Conservation (phyloP, 164 flowering plant genomes). For the Brasenia schreberi region DNA sequence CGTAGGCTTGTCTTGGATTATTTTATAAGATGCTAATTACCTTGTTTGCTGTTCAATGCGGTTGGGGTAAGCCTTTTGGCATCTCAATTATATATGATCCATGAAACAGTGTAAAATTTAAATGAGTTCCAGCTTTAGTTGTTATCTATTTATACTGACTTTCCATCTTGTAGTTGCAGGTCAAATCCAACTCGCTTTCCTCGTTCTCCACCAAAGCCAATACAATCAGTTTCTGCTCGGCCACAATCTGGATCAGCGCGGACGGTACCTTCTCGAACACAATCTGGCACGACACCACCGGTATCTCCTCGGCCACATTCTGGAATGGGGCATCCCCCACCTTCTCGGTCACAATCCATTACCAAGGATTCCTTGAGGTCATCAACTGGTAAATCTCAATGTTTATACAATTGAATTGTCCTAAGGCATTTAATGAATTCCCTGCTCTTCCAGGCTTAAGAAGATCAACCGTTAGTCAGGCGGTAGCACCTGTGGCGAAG, state of each 20-base stretch:
- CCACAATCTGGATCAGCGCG: not conserved
- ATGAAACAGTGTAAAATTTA: no score
- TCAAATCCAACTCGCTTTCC: conserved; percentile 13
- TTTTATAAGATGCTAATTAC: no score
- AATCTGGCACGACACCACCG: conserved; percentile 5
- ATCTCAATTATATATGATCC: no score
- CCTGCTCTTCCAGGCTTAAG: not conserved
- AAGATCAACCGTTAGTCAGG: not conserved
- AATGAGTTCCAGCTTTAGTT: not conserved
- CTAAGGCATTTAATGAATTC: not conserved
- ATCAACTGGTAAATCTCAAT: not conserved
- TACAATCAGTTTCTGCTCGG: conserved; percentile 7
- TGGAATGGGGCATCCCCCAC: not conserved
- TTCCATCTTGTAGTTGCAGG: conserved; percentile 8
- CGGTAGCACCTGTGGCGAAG: not conserved
- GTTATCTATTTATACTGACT: not conserved
- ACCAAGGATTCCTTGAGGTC: not conserved
- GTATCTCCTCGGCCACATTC: conserved; percentile 6
- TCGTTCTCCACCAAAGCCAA: conserved; percentile 14
- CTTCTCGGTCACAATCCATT: conserved; percentile 3
- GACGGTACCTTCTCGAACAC: conserved; percentile 4
- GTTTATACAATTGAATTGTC: not conserved
- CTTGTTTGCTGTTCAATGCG: no score
- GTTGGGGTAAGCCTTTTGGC: no score
- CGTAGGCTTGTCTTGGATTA: not conserved